A percentile compares a stretch with the other conserved stretches of the same genome.
phyloP scores from a whole-genome alignment of 75 land plant genomes.

The Adiantum capillusveneris region DNA sequence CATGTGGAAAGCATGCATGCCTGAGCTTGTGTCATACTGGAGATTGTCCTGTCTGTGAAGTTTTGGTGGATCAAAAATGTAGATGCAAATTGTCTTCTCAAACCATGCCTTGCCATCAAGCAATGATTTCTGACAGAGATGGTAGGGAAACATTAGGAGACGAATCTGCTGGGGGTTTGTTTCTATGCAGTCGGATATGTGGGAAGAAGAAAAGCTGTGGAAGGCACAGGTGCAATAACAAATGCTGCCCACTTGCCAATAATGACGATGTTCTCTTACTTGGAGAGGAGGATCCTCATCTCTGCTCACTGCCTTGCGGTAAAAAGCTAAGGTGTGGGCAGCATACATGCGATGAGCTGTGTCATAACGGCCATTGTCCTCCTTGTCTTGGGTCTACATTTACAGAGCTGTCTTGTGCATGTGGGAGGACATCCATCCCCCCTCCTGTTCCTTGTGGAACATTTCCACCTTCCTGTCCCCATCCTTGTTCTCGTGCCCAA shows the following conservation, averaged over 20 bases:
- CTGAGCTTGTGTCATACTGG: constrained; percentile 58
- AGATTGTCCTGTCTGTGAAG: constrained; percentile 57
- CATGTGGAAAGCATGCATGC: constrained; percentile 67
- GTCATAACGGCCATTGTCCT: constrained; percentile 93
- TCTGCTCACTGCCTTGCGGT: constrained; percentile 72
- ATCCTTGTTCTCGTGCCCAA: constrained; percentile 71
- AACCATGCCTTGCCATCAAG: constrained; percentile 57
- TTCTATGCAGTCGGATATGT: constrained; percentile 72
- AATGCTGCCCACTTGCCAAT: constrained; percentile 66
- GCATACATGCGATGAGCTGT: constrained; percentile 71
- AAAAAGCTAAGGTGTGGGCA: constrained; percentile 89
- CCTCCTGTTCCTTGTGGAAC: constrained; percentile 99
- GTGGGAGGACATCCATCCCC: constrained; percentile 88
- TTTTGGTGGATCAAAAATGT: constrained; percentile 69
- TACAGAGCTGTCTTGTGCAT: constrained; percentile 88
- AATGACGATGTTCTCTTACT: not conserved
- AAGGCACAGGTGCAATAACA: constrained; percentile 82
- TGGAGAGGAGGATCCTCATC: constrained; percentile 64
- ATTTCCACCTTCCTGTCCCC: constrained; percentile 72
- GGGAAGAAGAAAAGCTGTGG: constrained; percentile 93
- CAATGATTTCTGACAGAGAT: constrained; percentile 6
- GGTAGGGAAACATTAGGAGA: constrained; percentile 4
- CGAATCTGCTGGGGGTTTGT: constrained; percentile 7
- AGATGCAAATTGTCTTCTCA: constrained; percentile 70
- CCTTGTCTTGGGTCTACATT: constrained; percentile 92